Conservation (phyloP, 2,329 filamentous ascomycete genomes). For the Aspergillus fumigatus region DNA sequence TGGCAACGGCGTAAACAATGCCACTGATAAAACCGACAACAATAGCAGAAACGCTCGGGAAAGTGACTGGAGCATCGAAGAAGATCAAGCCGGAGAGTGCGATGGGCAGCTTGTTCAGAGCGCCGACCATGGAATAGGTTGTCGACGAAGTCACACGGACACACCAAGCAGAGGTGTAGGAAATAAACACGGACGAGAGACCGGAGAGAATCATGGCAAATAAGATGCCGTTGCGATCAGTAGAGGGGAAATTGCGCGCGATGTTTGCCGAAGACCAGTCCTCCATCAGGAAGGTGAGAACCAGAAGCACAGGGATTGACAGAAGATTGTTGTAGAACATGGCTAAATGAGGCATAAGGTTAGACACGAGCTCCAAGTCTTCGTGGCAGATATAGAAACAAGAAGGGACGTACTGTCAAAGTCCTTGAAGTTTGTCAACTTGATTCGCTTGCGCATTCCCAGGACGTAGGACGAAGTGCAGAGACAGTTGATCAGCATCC, state of each 20-base stretch:
- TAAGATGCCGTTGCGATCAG: constrained; percentile 72
- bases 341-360: constrained; percentile 51
- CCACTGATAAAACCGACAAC: constrained; percentile 86
- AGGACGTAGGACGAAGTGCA: constrained; percentile 87
- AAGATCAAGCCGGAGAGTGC: constrained; percentile 89
- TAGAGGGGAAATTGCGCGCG: constrained; percentile 79
- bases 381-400: neutral
- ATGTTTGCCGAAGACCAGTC: constrained; percentile 90
- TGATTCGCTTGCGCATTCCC: constrained; percentile 96
- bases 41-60: constrained; percentile 89
- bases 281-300: constrained; percentile 76
- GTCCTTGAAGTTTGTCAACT: constrained; percentile 99
- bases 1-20: constrained; percentile 82
- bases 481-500: constrained; percentile 97
- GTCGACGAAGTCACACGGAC: constrained; percentile 96
- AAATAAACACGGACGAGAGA: constrained; percentile 91
- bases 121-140: constrained; percentile 97
- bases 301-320: constrained; percentile 84
- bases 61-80: constrained; percentile 89
- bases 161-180: constrained; percentile 99
- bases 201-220: constrained; percentile 92
- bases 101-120: constrained; percentile 95
- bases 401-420: constrained; percentile 77
- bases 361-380: neutral
- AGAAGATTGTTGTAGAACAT: constrained; percentile 99